A percentile compares a stretch with the other conserved stretches of the same genome.
These are phyloP conservation scores for Cryptosporidium sp. DNA, from an alignment of 169 alveolate species.

Conservation along the genomic window DNA sequence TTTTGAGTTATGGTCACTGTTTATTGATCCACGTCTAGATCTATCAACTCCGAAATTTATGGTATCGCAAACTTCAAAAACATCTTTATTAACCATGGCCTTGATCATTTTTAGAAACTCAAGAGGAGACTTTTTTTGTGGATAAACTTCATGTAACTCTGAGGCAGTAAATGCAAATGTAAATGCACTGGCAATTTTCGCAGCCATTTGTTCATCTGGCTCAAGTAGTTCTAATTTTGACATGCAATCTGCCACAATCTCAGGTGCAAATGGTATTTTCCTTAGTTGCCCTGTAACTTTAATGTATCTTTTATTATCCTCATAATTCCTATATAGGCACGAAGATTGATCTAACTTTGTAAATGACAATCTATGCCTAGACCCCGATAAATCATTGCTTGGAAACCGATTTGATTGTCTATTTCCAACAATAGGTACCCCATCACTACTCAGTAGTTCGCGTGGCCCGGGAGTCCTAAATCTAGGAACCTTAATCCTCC, in stretches of 20 bases:
- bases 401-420: neutral
- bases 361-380: neutral
- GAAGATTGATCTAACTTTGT: slow-evolving; percentile 8
- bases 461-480: slow-evolving; percentile 76
- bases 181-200: slow-evolving; percentile 82
- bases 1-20: slow-evolving; percentile 44
- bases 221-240: slow-evolving; percentile 80
- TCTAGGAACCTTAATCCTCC: slow-evolving; percentile 37
- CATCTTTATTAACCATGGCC: slow-evolving; percentile 77
- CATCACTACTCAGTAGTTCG: slow-evolving; percentile 56
- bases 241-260: slow-evolving; percentile 81
- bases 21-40: slow-evolving; percentile 76
- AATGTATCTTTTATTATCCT: slow-evolving; percentile 43
- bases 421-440: slow-evolving; percentile 53
- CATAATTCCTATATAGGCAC: neutral
- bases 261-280: slow-evolving; percentile 79
- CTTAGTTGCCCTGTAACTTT: slow-evolving; percentile 76
- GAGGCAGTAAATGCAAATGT: slow-evolving; percentile 79
- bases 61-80: slow-evolving; percentile 80
- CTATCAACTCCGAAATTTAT: slow-evolving; percentile 71
- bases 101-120: slow-evolving; percentile 76
- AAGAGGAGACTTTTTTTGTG: slow-evolving; percentile 76
- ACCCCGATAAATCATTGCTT: slow-evolving; percentile 11
- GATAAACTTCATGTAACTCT: slow-evolving; percentile 80
- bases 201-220: slow-evolving; percentile 85